Conservation (phyloP, 176 grass and related monocot species). For the Bromus sterilis region DNA sequence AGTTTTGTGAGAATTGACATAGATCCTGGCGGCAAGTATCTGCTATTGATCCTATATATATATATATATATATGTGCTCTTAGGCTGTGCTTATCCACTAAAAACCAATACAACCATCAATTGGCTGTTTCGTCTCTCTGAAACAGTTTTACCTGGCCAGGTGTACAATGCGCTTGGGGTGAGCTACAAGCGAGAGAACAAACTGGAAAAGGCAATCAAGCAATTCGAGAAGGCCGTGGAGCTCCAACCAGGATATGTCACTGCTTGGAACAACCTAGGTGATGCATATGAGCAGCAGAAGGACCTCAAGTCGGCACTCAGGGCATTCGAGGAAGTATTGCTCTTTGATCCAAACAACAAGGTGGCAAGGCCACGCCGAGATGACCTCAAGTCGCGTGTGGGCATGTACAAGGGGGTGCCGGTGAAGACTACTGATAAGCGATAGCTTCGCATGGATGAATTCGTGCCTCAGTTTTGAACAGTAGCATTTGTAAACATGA, state of each 20-base stretch:
- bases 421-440: conserved; percentile 57
- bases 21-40: background rate
- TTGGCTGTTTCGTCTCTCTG: background rate
- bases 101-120: background rate
- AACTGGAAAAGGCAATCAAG: conserved; percentile 73
- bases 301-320: conserved; percentile 61
- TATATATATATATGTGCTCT: background rate
- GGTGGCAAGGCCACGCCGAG: conserved; percentile 67
- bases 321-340: conserved; percentile 82
- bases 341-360: conserved; percentile 94
- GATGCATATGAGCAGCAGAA: conserved; percentile 87
- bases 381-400: conserved; percentile 56
- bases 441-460: background rate
- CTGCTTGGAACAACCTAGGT: conserved; percentile 89
- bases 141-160: conserved; percentile 17
- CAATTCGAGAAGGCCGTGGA: conserved; percentile 79
- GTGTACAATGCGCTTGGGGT: conserved; percentile 94
- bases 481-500: conserved; percentile 8
- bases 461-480: conserved; percentile 15
- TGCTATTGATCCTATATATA: background rate
- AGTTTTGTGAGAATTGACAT: background rate
- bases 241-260: conserved; percentile 90
- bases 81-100: background rate
- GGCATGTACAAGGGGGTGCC: conserved; percentile 76
- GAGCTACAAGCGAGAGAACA: conserved; percentile 75